A percentile compares a stretch with the other conserved stretches of the same genome.
Conservation (phyloP, 345 rosid genomes). For the Lumnitzera littorea region DNA sequence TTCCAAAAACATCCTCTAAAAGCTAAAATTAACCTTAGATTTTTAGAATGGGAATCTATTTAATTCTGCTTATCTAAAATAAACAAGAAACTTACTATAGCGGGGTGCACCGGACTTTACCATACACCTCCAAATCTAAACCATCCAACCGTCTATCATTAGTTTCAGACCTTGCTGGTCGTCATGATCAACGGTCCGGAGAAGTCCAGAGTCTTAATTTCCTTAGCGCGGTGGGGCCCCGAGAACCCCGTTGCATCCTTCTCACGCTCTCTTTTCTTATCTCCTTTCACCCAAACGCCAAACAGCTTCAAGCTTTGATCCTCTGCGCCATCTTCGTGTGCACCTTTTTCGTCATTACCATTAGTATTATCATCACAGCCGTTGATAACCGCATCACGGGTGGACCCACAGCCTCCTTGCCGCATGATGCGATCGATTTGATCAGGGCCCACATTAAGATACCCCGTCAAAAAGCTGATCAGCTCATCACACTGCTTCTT, state of each 20-base stretch:
- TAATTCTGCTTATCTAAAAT: no score
- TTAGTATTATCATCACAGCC: slow-evolving; percentile 4
- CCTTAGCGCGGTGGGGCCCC: slow-evolving; percentile 48
- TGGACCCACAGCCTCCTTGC: slow-evolving; percentile 28
- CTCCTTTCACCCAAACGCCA: slow-evolving; percentile 73
- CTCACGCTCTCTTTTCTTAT: slow-evolving; percentile 50
- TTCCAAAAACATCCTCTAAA: no score
- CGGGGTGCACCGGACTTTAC: no score
- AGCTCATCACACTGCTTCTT: slow-evolving; percentile 76
- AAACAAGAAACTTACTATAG: no score
- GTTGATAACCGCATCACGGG: slow-evolving; percentile 8
- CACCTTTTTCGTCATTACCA: no score
- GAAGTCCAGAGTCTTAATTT: slow-evolving; percentile 27
- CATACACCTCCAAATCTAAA: no score
- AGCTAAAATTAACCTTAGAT: no score
- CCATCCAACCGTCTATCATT: not conserved
- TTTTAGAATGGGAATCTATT: no score
- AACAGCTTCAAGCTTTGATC: slow-evolving; percentile 61
- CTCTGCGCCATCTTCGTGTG: not conserved
- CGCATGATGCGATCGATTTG: slow-evolving; percentile 56
- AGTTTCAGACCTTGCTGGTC: slow-evolving; percentile 71
- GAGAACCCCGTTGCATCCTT: slow-evolving; percentile 33
- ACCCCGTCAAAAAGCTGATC: slow-evolving; percentile 48
- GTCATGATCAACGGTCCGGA: slow-evolving; percentile 28
- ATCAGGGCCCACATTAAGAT: slow-evolving; percentile 61